Base-by-base conservation (phyloP, 805 yeast genomes). In the Sugiyamaella qingdaonensis region DNA sequence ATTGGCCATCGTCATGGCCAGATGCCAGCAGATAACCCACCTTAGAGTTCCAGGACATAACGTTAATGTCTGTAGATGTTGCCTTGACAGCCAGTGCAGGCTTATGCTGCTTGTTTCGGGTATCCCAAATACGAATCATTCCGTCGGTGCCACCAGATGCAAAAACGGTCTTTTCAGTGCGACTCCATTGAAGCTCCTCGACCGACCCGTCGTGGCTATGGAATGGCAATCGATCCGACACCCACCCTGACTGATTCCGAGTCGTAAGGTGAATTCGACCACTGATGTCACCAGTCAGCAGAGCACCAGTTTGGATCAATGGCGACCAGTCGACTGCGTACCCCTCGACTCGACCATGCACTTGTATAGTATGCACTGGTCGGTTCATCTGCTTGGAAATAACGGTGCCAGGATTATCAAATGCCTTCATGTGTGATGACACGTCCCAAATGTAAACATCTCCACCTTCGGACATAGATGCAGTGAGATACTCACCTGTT, bases 241-340 rank as follows among this genome's bases (percentile, higher is more conserved):
- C 74, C 97, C 97, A 94, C 13, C 71, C 69, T 32, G 85, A 77
- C 3, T 86, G 78, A 43, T 88, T 86, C 68, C 96, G 80, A 50
- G 80, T 77, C 7, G 98, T 90, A 52, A 85, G 73, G 69, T 79
- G 86, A 39, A 92, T 80, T 64, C 92, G 77, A 49, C 99, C 99
- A 18, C 86, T 73, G 59, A 88, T 75, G 68, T 94, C 99, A 63
- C 99, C 99, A 2, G 95, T 80, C 53, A 94, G 75, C 57, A 94
- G 73, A 1, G 90, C 78, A 19, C 98, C 98, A 2, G 88, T 80
- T 59, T 78, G 78, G 55, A 83, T 79, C 58, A 86, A 73, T 42
- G 97, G 96, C 1, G 96, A 88, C 99, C 99, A 94, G 70, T 92
- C 99, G 44, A 94, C 69, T 13, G 97, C 99, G 65, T 89, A 94